Evolutionary conservation across 2,329 filamentous ascomycete species (phyloP).

Genomic region (Aspergillus sergii): DNA sequence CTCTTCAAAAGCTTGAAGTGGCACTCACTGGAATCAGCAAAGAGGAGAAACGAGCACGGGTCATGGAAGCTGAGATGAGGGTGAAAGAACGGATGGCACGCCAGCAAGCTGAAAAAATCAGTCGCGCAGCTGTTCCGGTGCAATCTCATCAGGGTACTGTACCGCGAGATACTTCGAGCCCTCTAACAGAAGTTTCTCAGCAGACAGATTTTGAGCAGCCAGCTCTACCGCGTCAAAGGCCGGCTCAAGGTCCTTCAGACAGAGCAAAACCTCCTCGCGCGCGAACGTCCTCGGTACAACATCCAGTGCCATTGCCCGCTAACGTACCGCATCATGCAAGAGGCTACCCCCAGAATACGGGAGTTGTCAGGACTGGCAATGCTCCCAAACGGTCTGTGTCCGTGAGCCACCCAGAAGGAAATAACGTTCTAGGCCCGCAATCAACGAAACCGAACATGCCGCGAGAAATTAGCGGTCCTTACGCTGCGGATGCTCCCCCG

Average conservation of each 20-base stretch:
- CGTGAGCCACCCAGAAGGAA: conserved; percentile 19
- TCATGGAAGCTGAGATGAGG: conserved; percentile 77
- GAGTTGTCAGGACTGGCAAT: conserved; percentile 20
- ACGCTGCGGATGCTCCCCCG: not conserved
- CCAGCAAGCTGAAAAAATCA: conserved; percentile 19
- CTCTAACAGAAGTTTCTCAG: conserved; percentile 6
- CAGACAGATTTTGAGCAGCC: conserved; percentile 4
- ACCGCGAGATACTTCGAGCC: not conserved
- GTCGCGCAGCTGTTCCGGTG: not conserved
- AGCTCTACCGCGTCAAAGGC: conserved; percentile 6
- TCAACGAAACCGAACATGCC: conserved; percentile 11
- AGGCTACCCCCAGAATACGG: conserved; percentile 1
- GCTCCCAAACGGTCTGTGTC: conserved; percentile 31
- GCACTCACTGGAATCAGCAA: conserved; percentile 92
- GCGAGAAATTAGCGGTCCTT: conserved; percentile 3
- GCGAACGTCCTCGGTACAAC: conserved; percentile 23
- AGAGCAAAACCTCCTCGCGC: conserved; percentile 14
- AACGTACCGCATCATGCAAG: conserved; percentile 26
- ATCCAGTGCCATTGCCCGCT: conserved; percentile 18
- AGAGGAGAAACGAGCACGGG: conserved; percentile 85
- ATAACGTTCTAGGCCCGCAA: conserved; percentile 6
- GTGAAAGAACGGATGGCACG: conserved; percentile 59
- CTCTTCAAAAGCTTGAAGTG: conserved; percentile 88
- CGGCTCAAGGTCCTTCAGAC: conserved; percentile 11
- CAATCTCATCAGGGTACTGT: not conserved